Conservation (phyloP, 2,329 filamentous ascomycete genomes). For the Endoconidiophora polonica region DNA sequence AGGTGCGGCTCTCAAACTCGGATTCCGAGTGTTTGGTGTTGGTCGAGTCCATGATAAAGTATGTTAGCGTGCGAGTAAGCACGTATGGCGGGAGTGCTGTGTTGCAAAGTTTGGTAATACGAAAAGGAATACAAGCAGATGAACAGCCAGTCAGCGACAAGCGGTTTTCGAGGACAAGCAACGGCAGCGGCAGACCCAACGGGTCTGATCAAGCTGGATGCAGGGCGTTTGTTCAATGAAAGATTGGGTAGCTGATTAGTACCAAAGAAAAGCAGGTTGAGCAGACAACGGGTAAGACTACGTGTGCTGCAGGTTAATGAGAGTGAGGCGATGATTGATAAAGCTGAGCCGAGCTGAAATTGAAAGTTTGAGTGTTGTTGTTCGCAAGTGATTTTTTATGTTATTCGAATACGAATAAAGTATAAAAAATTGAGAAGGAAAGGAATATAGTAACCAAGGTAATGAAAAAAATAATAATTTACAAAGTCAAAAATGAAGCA, state of each 20-base stretch:
- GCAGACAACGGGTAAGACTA: too few species aligned
- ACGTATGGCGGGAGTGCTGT: background rate
- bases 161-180: background rate
- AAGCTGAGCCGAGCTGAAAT: background rate
- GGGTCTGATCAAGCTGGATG: too few species aligned
- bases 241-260: too few species aligned
- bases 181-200: too few species aligned
- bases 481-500: background rate
- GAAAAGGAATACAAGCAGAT: background rate
- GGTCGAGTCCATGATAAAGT: conserved; percentile 2
- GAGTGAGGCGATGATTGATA: background rate
- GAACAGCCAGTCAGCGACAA: background rate
- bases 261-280: too few species aligned
- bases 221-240: too few species aligned
- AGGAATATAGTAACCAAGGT: background rate
- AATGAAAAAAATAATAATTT: background rate
- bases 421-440: background rate
- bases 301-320: background rate
- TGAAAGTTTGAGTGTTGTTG: background rate
- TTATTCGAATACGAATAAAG: background rate
- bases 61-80: background rate
- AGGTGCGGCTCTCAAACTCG: conserved; percentile 8
- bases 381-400: too few species aligned
- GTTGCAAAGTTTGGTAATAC: background rate
- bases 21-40: conserved; percentile 4